Conservation (phyloP, 495 filamentous ascomycete genomes). For the Aspergillus baeticus region DNA sequence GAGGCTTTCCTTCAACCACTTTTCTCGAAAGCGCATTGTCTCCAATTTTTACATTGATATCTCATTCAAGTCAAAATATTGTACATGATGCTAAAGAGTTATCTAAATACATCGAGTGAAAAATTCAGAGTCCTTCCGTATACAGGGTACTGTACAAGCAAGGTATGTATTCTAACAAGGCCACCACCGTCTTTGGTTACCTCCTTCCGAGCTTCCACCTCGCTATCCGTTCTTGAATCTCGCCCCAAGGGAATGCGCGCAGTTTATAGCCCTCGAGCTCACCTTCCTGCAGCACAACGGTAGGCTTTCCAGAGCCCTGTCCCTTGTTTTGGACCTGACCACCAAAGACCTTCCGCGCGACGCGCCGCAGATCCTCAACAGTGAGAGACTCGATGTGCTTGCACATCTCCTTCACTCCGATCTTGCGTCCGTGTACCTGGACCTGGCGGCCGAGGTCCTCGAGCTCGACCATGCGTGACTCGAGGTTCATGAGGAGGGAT, state of each 20-base stretch:
- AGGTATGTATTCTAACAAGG: conserved; percentile 1
- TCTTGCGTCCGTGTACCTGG: conserved; percentile 89
- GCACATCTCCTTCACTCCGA: conserved; percentile 93
- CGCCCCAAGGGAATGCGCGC: conserved; percentile 70
- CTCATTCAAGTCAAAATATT: conserved; percentile 5
- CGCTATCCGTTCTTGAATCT: conserved; percentile 82
- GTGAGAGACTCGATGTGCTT: conserved; percentile 77
- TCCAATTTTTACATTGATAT: neutral
- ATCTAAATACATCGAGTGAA: conserved; percentile 24
- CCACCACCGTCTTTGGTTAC: too few species aligned
- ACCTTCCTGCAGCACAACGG: conserved; percentile 86
- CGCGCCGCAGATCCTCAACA: conserved; percentile 76
- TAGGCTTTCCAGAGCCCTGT: conserved; percentile 83
- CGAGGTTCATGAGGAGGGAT: conserved; percentile 94
- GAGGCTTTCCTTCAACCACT: neutral
- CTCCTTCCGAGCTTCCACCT: conserved; percentile 79
- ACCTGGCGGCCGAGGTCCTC: conserved; percentile 96
- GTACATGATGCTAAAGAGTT: conserved; percentile 11
- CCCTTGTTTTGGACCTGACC: conserved; percentile 76
- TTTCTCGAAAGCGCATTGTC: neutral
- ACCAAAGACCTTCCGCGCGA: conserved; percentile 77
- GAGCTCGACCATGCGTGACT: conserved; percentile 96
- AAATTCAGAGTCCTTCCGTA: conserved; percentile 12
- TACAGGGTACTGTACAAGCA: conserved; percentile 5
- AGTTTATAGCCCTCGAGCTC: conserved; percentile 43